Percentiles rank a stretch among this genome's conserved stretches.
phyloP scores from a whole-genome alignment of 2,329 filamentous ascomycete species.

The Dryadomyces quercus-mongolicae region DNA sequence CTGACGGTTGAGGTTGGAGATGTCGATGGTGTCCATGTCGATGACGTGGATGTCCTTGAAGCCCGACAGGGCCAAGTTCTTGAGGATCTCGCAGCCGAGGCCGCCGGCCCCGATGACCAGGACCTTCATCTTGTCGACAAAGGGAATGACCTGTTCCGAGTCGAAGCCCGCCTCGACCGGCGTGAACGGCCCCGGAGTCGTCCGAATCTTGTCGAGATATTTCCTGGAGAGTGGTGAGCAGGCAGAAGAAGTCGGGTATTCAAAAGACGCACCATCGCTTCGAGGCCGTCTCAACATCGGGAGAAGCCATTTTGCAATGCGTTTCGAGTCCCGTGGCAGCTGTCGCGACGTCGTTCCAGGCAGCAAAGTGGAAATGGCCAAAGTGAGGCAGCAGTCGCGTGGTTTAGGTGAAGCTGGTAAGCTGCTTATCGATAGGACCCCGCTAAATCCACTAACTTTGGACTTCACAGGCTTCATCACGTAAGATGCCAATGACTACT shows the following conservation, averaged over 20 bases:
- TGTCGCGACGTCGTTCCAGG: not conserved
- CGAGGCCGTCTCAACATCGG: not conserved
- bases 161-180: slow-evolving; percentile 40
- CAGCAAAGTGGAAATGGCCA: too few relatives aligned
- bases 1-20: slow-evolving; percentile 94
- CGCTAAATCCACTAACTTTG: too few relatives aligned
- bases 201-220: slow-evolving; percentile 72
- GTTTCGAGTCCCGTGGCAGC: not conserved
- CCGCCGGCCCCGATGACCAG: slow-evolving; percentile 79
- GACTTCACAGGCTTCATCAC: too few relatives aligned
- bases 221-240: slow-evolving; percentile 40
- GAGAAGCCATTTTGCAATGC: not conserved
- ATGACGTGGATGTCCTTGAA: slow-evolving; percentile 98
- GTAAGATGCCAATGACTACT: too few relatives aligned
- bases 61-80: slow-evolving; percentile 87
- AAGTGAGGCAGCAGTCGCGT: too few relatives aligned
- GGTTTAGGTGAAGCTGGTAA: too few relatives aligned
- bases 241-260: not conserved
- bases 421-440: too few relatives aligned
- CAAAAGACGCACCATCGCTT: not conserved
- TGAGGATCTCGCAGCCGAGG: slow-evolving; percentile 89
- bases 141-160: slow-evolving; percentile 39
- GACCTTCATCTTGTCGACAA: slow-evolving; percentile 59
- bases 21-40: slow-evolving; percentile 99
- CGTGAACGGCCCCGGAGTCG: slow-evolving; percentile 67